A percentile compares a stretch with the other conserved stretches of the same genome.
Conservation (phyloP, 2,329 filamentous ascomycete genomes). For the Pyricularia grisea region DNA sequence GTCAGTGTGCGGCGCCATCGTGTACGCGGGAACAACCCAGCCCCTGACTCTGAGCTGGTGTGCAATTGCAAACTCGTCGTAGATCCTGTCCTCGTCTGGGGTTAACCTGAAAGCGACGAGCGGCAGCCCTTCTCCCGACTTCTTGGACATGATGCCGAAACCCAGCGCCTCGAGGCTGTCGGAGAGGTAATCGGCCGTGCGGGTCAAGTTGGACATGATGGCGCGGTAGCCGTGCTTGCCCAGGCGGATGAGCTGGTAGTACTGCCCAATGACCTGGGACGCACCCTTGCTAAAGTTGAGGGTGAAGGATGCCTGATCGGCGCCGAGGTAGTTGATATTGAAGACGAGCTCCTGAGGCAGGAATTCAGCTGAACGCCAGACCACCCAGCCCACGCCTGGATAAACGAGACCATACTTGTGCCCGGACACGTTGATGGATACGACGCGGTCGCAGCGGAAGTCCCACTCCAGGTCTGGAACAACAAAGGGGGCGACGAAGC, state of each 20-base stretch:
- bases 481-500: slow-evolving; percentile 89
- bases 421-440: slow-evolving; percentile 89
- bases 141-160: slow-evolving; percentile 83
- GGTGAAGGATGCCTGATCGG: slow-evolving; percentile 91
- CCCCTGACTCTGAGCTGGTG: slow-evolving; percentile 79
- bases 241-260: slow-evolving; percentile 93
- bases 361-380: slow-evolving; percentile 78
- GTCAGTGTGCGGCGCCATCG: slow-evolving; percentile 84
- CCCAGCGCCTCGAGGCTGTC: slow-evolving; percentile 63
- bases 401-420: slow-evolving; percentile 77
- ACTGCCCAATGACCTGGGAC: slow-evolving; percentile 90
- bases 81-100: slow-evolving; percentile 41
- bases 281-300: slow-evolving; percentile 97
- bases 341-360: slow-evolving; percentile 89
- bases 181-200: slow-evolving; percentile 80
- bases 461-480: slow-evolving; percentile 81
- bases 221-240: slow-evolving; percentile 85
- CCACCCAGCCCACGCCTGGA: slow-evolving; percentile 87
- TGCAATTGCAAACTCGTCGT: slow-evolving; percentile 70
- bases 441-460: slow-evolving; percentile 79
- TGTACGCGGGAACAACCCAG: slow-evolving; percentile 94
- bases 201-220: slow-evolving; percentile 91
- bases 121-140: slow-evolving; percentile 67
- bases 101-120: slow-evolving; percentile 82
- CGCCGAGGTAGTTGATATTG: slow-evolving; percentile 98